Evolutionary conservation across 2,329 filamentous ascomycete genomes (phyloP).

Genomic region (Tolypocladium ovalisporum): DNA sequence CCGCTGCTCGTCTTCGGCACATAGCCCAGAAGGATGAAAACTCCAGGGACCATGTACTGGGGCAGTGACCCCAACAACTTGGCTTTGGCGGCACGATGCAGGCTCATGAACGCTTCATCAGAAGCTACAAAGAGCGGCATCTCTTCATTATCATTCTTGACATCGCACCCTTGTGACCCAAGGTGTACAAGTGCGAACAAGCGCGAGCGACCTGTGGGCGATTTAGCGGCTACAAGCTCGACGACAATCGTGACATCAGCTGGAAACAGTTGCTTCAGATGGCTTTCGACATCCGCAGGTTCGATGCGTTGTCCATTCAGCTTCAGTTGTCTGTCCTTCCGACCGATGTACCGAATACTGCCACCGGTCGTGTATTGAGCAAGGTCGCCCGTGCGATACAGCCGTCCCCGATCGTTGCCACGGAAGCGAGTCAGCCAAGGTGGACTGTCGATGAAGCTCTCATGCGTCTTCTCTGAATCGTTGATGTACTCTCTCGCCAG

Average conservation of each 20-base stretch:
- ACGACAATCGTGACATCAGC: not conserved
- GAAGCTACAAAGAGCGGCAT: not conserved
- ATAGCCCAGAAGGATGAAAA: slow-evolving; percentile 21
- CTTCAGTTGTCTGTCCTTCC: slow-evolving; percentile 2
- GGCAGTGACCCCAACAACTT: slow-evolving; percentile 6
- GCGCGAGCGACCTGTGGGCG: not conserved
- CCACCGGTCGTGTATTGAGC: slow-evolving; percentile 19
- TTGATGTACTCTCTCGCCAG: slow-evolving; percentile 11
- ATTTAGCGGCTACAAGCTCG: not conserved
- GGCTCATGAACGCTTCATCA: not conserved
- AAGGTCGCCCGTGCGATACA: slow-evolving; percentile 39
- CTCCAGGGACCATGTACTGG: slow-evolving; percentile 30
- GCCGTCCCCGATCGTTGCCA: slow-evolving; percentile 10
- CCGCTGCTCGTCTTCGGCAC: not conserved
- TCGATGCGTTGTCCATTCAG: slow-evolving; percentile 3
- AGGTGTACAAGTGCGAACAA: slow-evolving; percentile 2
- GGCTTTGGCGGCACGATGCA: not conserved
- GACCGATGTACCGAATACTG: slow-evolving; percentile 1
- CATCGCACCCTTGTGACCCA: not conserved
- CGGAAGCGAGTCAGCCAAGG: slow-evolving; percentile 17
- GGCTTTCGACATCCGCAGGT: slow-evolving; percentile 1
- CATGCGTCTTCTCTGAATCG: slow-evolving; percentile 9
- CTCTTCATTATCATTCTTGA: not conserved
- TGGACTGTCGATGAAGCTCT: slow-evolving; percentile 28
- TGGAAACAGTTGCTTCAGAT: not conserved